Evolutionary conservation across 768 basidiomycete genomes (phyloP), one percentile per base, ranked within the genome.

Genomic region (Pleurotus citrinopileatus): DNA sequence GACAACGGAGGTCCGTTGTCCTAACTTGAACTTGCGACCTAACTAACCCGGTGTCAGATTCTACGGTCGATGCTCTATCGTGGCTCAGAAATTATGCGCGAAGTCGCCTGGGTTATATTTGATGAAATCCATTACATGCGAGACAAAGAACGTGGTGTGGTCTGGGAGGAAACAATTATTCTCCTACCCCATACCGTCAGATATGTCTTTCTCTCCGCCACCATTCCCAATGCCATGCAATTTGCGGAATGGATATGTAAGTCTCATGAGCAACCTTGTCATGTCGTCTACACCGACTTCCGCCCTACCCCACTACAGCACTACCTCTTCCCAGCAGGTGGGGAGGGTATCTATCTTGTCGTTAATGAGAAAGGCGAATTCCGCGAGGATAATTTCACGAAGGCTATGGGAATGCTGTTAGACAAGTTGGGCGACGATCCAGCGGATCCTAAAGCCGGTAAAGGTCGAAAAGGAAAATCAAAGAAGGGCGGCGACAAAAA

Each of bases 81-180:
- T 52, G 97, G 97, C 34, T 98, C 94, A 3, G 97, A 99, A 73
- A 89, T 99, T 60, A 95, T 98, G 90, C 91, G 97, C 54, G 97
- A 99, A 75, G 96, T 99, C n/a, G 94, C 95, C 1, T 99, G 97
- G 97, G 96, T 98, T 54, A 84, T 99, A 59, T 99, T 98, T 68
- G 97, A 99, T 66, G 97, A 99, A 73, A 97, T 99, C 57, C 97
- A 99, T 67, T 99, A 98, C 73, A 99, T 98, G 97, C 88, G 97
- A 57, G 97, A 98, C 76, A 94, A 94, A 64, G 97, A 99, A 67
- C 91, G 97, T 60, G 97, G 97, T 60, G 97, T 99, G 17, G 97
- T 99, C 23, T 98, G 97, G 97, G 96, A 99, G 71, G 95, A 97
- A 69, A 95, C 94, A 1, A 97, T 98, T 65, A 98, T 98, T 61